These are phyloP conservation scores for Pisolithus thermaeus DNA, from an alignment of 1,284 basidiomycete species.

Conservation along the genomic window DNA sequence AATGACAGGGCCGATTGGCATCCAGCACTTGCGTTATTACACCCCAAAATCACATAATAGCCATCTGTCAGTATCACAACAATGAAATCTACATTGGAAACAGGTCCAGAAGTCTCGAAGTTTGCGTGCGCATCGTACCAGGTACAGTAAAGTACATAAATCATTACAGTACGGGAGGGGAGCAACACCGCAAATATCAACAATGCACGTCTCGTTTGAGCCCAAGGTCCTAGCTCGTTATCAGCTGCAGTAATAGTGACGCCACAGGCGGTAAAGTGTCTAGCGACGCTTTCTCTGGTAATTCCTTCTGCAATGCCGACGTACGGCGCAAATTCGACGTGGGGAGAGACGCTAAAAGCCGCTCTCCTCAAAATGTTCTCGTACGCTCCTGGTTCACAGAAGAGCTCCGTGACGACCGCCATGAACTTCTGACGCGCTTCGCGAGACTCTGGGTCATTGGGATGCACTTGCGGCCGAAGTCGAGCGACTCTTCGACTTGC, in stretches of 20 bases:
- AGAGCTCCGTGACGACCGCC: conserved; percentile 32
- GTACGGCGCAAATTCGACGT: conserved; percentile 22
- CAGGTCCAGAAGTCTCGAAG: conserved; percentile 21
- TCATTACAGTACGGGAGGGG: conserved; percentile 13
- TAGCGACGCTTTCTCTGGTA: conserved; percentile 25
- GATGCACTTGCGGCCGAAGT: conserved; percentile 32
- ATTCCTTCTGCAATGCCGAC: conserved; percentile 21
- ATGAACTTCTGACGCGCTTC: conserved; percentile 35
- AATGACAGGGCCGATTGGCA: no score
- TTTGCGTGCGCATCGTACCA: conserved; percentile 9
- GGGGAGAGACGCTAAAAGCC: conserved; percentile 31
- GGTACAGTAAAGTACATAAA: not conserved
- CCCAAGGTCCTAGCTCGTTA: conserved; percentile 38
- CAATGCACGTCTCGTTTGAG: conserved; percentile 26
- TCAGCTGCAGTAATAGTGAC: conserved; percentile 31
- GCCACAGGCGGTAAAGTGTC: conserved; percentile 37
- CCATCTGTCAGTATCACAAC: not conserved
- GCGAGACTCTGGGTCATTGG: conserved; percentile 23
- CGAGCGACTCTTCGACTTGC: conserved; percentile 40
- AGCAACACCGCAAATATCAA: conserved; percentile 15
- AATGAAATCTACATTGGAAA: conserved; percentile 7
- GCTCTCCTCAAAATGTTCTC: conserved; percentile 31
- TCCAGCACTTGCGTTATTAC: no score
- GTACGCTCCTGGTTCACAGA: conserved; percentile 31
- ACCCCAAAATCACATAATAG: no score